A percentile compares a stretch with the other conserved stretches of the same genome.
Conservation (phyloP, 495 filamentous ascomycete species). For the Tuber melanosporum region DNA sequence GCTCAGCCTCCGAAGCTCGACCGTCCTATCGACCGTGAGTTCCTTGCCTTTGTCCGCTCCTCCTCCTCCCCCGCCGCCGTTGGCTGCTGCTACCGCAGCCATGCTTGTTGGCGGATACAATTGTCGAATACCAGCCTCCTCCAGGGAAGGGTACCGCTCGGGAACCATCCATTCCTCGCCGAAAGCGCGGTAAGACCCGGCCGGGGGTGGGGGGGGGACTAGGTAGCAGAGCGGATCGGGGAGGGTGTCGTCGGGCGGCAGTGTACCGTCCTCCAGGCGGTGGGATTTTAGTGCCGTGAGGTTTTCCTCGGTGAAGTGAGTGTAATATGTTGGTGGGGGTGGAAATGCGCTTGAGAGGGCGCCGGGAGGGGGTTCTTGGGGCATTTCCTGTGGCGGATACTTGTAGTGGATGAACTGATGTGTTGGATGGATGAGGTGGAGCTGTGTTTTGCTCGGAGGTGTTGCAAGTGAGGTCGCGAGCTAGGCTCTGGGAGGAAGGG, state of each 20-base stretch:
- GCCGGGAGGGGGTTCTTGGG: conserved; percentile 46
- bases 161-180: conserved; percentile 54
- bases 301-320: conserved; percentile 75
- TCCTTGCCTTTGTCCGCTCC: conserved; percentile 43
- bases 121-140: conserved; percentile 62
- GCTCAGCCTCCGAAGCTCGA: conserved; percentile 69
- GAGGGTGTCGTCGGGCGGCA: conserved; percentile 30
- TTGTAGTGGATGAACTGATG: neutral
- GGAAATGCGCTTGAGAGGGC: conserved; percentile 62
- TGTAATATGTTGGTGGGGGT: conserved; percentile 82
- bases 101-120: conserved; percentile 50
- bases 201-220: conserved; percentile 64
- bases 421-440: neutral
- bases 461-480: neutral
- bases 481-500: neutral
- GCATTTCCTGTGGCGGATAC: conserved; percentile 24
- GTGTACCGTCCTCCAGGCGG: conserved; percentile 29
- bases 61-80: conserved; percentile 1
- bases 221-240: conserved; percentile 58
- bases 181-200: conserved; percentile 69
- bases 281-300: conserved; percentile 57
- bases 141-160: conserved; percentile 59
- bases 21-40: conserved; percentile 56
- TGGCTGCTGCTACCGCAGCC: conserved; percentile 6
- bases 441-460: conserved; percentile 11